Evolutionary conservation across 352 stramenopile species (phyloP), one percentile per base, ranked within the genome.

Genomic region (Phytophthora cajani): DNA sequence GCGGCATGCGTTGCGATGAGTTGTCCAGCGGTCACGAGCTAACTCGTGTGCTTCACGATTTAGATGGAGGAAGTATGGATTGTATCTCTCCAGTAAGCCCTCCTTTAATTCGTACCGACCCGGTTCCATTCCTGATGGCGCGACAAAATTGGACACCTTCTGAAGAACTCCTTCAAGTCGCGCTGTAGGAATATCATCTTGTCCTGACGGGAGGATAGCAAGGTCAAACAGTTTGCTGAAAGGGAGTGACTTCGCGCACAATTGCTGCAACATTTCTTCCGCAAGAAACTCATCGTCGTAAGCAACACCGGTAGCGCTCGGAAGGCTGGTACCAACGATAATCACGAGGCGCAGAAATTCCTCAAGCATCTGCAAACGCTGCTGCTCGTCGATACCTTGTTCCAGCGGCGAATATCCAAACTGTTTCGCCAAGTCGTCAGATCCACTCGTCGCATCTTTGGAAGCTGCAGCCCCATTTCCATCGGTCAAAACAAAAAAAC

Each of bases 181-280:
- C 2, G 82, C 54, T 19, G 90, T 81, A 17, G 89, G 84, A 9
- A 95, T 82, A 44, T 94, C 87, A 57, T 96, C 89, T 74, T 96
- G 88, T 1, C 89, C 89, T 11, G 88, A 92, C 5, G 89, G 89
- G 8, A 95, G 67, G 36, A 95, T 88, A 27, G 88, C 87, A 10
- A 94, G 75, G 30, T 96, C 89, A 55, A 92, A 87, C 5, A 96
- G 61, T 47, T 91, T 90, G 73, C 88, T 95, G 77, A 95, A 96
- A 16, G 86, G 82, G 10, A 79, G 84, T 6, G 88, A 81, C 67
- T 94, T 94, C 1, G 88, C 79, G 42, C 88, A 93, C 51, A 96
- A 62, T 23, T 96, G 89, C 67, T 96, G 89, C 38, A 94, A 36
- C 87, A 96, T 93, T 66, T 95, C 89, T 81, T 95, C 85, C 14